Evolutionary conservation across 2,329 filamentous ascomycete species (phyloP), one percentile per base, ranked within the genome.

Genomic region (Pezicula rhizophila): DNA sequence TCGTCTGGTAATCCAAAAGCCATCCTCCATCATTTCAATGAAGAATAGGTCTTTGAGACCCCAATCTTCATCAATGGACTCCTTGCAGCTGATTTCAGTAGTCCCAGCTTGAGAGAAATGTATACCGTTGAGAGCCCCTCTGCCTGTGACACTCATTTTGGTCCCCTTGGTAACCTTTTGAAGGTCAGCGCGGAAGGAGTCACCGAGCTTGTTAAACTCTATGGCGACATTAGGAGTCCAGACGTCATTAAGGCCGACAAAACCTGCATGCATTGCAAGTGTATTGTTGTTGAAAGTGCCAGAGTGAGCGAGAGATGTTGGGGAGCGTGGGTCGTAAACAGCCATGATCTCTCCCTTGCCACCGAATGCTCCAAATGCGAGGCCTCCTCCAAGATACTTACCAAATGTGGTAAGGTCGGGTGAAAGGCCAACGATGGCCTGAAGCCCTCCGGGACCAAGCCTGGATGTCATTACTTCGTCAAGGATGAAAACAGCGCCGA

Each of bases 401-500:
- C 83, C 82, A 43, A 85, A 64, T 0, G 79, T 82, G 38, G 74
- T 82, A 48, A 86, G 60, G 57, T 86, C 82, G 0, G 82, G 80
- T 2, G 64, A 66, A 10, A 82, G 60, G 3, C 64, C 68, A 31
- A 67, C 48, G 18, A 65, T 50, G 3, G 62, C 58, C 8, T 73
- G 70, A 2, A 82, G 60, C 1, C 82, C 80, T 5, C 70, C 66
- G 2, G 67, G 66, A 31, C 69, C 64, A 33, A 85, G 64, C 4
- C 83, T 72, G 2, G 78, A 82, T 0, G 82, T 85, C 75, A 85
- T 82, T 10, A 87, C 83, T 64, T 88, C 84, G 61, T 88, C 84
- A n/a, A 86, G 68, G 35, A 88, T 79, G 53, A 87, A 74, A 2
- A 87, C 51, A 0, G 77, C 77, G 2, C 74, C 76, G 1, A 68